Conservation (phyloP, 164 flowering plant genomes). For the Nymphaea thermarum region DNA sequence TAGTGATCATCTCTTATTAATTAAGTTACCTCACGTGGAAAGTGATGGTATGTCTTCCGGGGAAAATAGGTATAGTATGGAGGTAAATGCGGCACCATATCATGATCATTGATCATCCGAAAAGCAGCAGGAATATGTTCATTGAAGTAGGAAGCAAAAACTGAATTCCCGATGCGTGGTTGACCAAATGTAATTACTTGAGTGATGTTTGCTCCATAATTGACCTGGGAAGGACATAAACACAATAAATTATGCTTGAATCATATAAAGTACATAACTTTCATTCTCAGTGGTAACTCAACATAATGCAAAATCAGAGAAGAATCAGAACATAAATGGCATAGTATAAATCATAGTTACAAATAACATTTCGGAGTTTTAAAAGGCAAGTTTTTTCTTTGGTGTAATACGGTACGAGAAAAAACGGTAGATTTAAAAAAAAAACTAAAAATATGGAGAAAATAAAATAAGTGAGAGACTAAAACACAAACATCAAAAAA, state of each 20-base stretch:
- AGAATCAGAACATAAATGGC: no score
- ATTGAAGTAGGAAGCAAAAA: slow-evolving; percentile 66
- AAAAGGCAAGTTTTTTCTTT: no score
- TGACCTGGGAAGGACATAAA: slow-evolving; percentile 36
- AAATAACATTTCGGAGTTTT: no score
- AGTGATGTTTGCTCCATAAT: slow-evolving; percentile 33
- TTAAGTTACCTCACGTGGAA: slow-evolving; percentile 80
- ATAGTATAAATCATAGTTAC: no score
- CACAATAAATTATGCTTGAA: not conserved
- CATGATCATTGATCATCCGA: slow-evolving; percentile 73
- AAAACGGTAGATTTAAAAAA: no score
- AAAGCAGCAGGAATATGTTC: slow-evolving; percentile 59
- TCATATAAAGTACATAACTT: no score
- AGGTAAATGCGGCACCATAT: slow-evolving; percentile 95
- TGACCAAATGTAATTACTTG: slow-evolving; percentile 94
- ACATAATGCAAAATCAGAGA: no score
- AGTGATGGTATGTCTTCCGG: slow-evolving; percentile 88
- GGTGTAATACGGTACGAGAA: no score
- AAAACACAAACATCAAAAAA: no score
- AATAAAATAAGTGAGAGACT: no score
- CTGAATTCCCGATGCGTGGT: slow-evolving; percentile 95
- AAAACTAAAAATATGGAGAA: no score
- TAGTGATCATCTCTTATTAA: not conserved
- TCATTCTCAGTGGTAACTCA: no score
- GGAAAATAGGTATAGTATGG: slow-evolving; percentile 72